Conservation (phyloP, 805 yeast genomes). For the Schwanniomyces vanrijiae region DNA sequence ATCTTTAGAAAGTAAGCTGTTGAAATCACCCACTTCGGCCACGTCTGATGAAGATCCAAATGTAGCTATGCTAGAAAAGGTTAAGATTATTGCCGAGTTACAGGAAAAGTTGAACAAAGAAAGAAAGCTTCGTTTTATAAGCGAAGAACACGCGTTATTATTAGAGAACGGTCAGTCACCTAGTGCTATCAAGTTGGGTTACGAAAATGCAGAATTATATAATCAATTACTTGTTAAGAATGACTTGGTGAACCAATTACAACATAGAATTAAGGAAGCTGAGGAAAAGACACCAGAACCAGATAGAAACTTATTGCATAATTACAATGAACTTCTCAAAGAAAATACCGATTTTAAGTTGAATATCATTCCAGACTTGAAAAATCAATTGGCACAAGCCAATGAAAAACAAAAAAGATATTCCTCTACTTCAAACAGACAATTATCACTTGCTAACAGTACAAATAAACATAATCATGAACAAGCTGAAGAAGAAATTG, state of each 20-base stretch:
- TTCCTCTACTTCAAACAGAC: conserved; percentile 2
- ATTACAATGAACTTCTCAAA: conserved; percentile 37
- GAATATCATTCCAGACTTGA: conserved; percentile 46
- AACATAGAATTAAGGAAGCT: conserved; percentile 45
- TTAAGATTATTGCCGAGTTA: conserved; percentile 45
- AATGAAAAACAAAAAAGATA: background rate
- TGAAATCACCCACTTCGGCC: conserved; percentile 9
- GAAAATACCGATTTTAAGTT: conserved; percentile 43
- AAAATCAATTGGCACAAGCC: conserved; percentile 23
- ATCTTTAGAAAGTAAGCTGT: conserved; percentile 49
- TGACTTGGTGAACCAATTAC: conserved; percentile 46
- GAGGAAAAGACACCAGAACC: conserved; percentile 22
- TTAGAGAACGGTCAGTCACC: conserved; percentile 55
- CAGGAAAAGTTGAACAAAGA: conserved; percentile 62
- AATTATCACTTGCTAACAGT: conserved; percentile 7
- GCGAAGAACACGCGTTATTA: conserved; percentile 67
- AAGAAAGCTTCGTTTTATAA: conserved; percentile 61
- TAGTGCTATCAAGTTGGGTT: conserved; percentile 53
- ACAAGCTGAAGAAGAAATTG: conserved; percentile 19
- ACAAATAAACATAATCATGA: conserved; percentile 6
- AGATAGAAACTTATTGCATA: conserved; percentile 35
- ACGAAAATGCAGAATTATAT: conserved; percentile 55
- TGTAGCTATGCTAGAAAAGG: conserved; percentile 10
- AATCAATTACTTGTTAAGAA: conserved; percentile 48
- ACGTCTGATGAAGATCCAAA: conserved; percentile 4